Percentiles rank a stretch among this genome's conserved stretches.
Evolutionary conservation across 768 basidiomycete genomes (phyloP).

Genomic region (Mycena polygramma): DNA sequence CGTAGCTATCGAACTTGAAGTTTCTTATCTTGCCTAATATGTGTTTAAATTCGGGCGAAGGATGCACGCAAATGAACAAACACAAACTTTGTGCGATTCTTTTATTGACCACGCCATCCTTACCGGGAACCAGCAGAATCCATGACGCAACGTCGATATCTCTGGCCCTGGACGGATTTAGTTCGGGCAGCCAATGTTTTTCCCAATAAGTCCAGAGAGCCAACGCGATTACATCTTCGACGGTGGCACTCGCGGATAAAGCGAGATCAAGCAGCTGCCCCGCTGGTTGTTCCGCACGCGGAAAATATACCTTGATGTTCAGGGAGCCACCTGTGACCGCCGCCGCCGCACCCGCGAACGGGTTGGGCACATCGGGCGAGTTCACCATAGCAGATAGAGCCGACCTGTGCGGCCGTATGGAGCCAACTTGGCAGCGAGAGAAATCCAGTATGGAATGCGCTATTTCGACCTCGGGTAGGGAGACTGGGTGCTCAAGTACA

Average conservation of each 20-base stretch:
- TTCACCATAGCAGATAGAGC: constrained; percentile 69
- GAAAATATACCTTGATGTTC: constrained; percentile 71
- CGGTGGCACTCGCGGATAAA: constrained; percentile 73
- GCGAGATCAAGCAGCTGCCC: constrained; percentile 60
- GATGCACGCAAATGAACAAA: not conserved
- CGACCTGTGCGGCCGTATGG: constrained; percentile 50
- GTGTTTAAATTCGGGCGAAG: not conserved
- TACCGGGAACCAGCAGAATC: constrained; percentile 32
- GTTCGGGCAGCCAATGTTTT: constrained; percentile 65
- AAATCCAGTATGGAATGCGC: constrained; percentile 44
- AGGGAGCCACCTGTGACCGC: not conserved
- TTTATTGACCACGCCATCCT: constrained; percentile 28
- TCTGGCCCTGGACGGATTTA: constrained; percentile 52
- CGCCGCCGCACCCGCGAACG: constrained; percentile 52
- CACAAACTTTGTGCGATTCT: constrained; percentile 32
- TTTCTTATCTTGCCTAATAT: constrained; percentile 17
- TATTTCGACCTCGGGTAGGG: not conserved
- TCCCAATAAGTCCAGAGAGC: constrained; percentile 80
- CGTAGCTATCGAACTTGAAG: constrained; percentile 26
- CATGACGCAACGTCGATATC: constrained; percentile 23
- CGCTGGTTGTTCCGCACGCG: constrained; percentile 61
- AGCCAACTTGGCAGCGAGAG: constrained; percentile 50
- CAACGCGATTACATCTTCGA: constrained; percentile 83
- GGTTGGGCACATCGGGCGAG: constrained; percentile 62
- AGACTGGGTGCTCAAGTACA: constrained; percentile 17